Base-by-base conservation (phyloP, 2,329 filamentous ascomycete genomes). In the Xylariaceae sp. region DNA sequence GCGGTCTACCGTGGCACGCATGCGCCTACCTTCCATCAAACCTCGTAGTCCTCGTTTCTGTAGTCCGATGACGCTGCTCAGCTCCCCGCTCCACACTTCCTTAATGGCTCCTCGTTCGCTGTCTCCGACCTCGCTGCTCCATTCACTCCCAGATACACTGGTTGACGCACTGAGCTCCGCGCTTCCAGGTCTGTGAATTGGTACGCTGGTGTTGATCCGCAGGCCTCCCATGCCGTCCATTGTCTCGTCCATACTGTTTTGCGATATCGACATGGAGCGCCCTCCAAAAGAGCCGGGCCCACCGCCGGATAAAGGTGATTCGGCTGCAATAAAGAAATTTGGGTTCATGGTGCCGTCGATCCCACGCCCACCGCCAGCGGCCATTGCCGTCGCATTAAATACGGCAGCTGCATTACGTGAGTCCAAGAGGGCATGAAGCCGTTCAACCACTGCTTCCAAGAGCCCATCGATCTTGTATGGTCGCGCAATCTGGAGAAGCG, bases 381-480 rank as follows among this genome's bases (percentile, higher is more conserved):
- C 93, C 93, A 97, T 97, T 39, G 93, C 93, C 0, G 91, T 93
- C 0, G 93, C 93, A 52, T 98, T 98, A 72, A 98, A 98, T 0
- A 98, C 90, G 4, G 93, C 93, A 0, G 93, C 93, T 0, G 93
- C 91, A 53, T 97, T 98, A 35, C 91, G 79, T 36, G 88, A 93
- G 62, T 98, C 93, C 3, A 98, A 78, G 1, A 94, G 79, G 22
- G 87, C 78, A 57, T 98, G 93, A 0, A 98, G 74, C 7, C 91
- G 81, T 64, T 97, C 89, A 9, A 97, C 88, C 2, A 94, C 88
- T 1, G 89, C 89, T 67, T 98, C 93, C 1, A 97, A 72, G 2
- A 98, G 76, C 0, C 93, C 93, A 55, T 97, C 90, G 35, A 98
- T 78, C 49, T 89, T 87, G 62, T 98, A 98, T 0, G 93, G 91